Conservation (phyloP, 2,329 filamentous ascomycete species). For the Mycosphaerella sp. region DNA sequence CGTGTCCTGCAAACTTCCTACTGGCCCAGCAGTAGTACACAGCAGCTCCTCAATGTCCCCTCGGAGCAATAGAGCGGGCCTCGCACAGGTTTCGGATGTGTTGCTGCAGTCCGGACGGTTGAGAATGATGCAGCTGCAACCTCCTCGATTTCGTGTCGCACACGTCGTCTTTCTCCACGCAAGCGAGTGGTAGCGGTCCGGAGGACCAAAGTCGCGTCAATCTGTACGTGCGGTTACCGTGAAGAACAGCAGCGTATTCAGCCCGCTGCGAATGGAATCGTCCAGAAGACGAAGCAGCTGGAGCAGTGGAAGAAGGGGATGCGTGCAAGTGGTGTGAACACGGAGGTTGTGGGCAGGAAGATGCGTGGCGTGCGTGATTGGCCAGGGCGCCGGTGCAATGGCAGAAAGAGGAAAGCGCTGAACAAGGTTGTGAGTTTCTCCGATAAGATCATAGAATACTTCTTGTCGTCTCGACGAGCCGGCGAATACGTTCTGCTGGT, state of each 20-base stretch:
- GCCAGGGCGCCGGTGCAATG: background rate
- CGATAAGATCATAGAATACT: background rate
- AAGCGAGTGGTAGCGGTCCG: conserved; percentile 10
- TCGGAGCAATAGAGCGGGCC: background rate
- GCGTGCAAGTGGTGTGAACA: background rate
- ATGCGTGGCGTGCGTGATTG: background rate
- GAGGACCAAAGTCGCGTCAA: conserved; percentile 1
- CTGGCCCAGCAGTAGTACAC: background rate
- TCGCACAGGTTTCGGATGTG: background rate
- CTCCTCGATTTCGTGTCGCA: background rate
- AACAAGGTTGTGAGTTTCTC: background rate
- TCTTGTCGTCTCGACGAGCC: background rate
- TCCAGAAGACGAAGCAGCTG: background rate
- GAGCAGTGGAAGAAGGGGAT: background rate
- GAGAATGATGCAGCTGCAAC: conserved; percentile 3
- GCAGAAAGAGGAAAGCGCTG: background rate
- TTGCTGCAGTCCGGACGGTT: conserved; percentile 1
- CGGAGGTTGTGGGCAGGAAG: background rate
- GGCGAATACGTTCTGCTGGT: background rate
- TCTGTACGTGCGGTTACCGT: background rate
- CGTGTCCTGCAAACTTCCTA: conserved; percentile 1
- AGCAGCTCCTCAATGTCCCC: background rate
- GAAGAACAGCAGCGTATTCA: background rate
- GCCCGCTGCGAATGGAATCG: background rate
- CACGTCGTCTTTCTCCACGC: background rate